Evolutionary conservation across 2,329 filamentous ascomycete species (phyloP).

Genomic region (Colletotrichum lentis): DNA sequence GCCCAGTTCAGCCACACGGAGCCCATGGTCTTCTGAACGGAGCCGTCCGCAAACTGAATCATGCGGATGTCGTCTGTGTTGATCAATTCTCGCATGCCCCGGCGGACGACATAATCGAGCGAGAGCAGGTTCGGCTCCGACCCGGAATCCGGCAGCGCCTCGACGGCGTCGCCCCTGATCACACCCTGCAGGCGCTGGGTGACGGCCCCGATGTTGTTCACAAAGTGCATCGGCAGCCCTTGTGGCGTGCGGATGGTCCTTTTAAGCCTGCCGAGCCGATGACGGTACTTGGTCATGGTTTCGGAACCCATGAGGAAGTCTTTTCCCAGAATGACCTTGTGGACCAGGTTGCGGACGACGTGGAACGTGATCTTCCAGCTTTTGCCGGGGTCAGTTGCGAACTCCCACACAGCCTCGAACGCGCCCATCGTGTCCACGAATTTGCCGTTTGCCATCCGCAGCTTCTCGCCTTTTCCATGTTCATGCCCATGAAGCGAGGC

Average conservation of each 20-base stretch:
- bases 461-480: background rate
- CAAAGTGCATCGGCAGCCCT: background rate
- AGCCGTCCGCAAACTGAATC: background rate
- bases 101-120: background rate
- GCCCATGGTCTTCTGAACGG: background rate
- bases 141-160: background rate
- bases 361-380: background rate
- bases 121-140: background rate
- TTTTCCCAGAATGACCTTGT: background rate
- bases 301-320: background rate
- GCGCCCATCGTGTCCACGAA: background rate
- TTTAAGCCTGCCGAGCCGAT: background rate
- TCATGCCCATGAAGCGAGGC: background rate
- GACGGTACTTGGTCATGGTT: background rate
- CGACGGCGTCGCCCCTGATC: background rate
- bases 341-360: background rate
- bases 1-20: background rate
- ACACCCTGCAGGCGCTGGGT: background rate
- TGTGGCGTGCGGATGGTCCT: background rate
- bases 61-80: background rate
- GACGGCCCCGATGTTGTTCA: background rate
- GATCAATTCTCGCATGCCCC: background rate
- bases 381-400: background rate
- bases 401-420: background rate
- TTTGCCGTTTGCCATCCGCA: background rate